Evolutionary conservation across 1,284 basidiomycete species (phyloP), one percentile per base, ranked within the genome.

Genomic region (Ustilago lituana): DNA sequence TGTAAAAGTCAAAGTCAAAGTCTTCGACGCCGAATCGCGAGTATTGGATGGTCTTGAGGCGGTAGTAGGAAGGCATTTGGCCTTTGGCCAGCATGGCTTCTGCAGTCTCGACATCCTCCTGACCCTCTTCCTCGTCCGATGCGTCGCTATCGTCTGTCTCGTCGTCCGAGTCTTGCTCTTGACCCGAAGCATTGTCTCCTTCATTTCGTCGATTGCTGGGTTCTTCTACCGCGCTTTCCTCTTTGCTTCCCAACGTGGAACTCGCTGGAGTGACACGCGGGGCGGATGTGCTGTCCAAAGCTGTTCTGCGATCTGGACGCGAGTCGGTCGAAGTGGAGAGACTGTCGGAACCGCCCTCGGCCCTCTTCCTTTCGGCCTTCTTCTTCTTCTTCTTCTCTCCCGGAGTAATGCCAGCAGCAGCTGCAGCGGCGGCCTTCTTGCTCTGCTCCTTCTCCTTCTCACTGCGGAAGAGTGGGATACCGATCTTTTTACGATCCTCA

Each of bases 1-100:
- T 80, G 75, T 80, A 81, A 52, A 70, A 78, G 31, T 87, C 94
- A 79, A 98, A 99, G 82, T 99, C 96, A 79, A 99, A 99, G 83
- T 99, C 95, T 81, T 95, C 95, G 23, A 98, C 92, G n/a, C 95
- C 95, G 74, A 98, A 99, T 76, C 93, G 93, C 43, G 93, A 95
- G 82, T 98, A 98, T 83, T 96, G 93, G 78, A 99, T 98, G 83
- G 96, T 93, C 36, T 97, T 93, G 77, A 90, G 90, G 39, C 91
- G 88, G 82, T 96, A 99, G 69, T 90, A 88, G 59, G 87, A 88
- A 0, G 94, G 93, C 59, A 95, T 88, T 14, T 61, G 58, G 19
- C 63, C 67, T 39, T 55, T 50, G 19, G 44, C 39, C 15, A 68
- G 66, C 55, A 62, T 53, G 22, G 68, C 55, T n/a, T 64, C 62